These are phyloP conservation scores for Forsythia suspensa DNA, from an alignment of 257 asterid genomes.

Conservation along the genomic window DNA sequence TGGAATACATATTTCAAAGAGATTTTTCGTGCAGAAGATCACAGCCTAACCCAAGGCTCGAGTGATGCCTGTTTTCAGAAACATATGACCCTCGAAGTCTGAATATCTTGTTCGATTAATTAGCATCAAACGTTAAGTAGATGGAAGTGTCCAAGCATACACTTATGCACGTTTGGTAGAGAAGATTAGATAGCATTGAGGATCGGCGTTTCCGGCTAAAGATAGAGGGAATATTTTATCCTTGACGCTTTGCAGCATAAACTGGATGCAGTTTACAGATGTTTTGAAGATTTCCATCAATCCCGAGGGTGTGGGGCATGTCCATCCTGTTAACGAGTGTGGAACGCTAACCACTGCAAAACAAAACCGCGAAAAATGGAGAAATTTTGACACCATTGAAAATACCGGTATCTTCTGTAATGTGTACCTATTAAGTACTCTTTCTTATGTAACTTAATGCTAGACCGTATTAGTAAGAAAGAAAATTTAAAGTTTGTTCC, in stretches of 20 bases:
- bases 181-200: neutral
- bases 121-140: neutral
- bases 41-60: constrained; percentile 11
- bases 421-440: neutral
- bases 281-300: neutral
- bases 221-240: neutral
- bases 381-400: neutral
- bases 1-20: constrained; percentile 51
- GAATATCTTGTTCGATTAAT: neutral
- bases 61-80: constrained; percentile 19
- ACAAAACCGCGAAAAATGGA: neutral
- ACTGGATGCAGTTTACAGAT: neutral
- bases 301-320: neutral
- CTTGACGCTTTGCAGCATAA: neutral
- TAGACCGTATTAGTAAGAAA: too few relatives aligned
- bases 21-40: constrained; percentile 36
- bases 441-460: neutral
- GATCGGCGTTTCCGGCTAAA: neutral
- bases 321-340: neutral
- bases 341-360: neutral
- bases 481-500: too few relatives aligned
- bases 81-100: constrained; percentile 15
- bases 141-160: neutral
- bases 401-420: neutral
- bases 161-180: neutral